Evolutionary conservation across 129 eudicot species (phyloP).

Genomic region (Escallonia rubra): DNA sequence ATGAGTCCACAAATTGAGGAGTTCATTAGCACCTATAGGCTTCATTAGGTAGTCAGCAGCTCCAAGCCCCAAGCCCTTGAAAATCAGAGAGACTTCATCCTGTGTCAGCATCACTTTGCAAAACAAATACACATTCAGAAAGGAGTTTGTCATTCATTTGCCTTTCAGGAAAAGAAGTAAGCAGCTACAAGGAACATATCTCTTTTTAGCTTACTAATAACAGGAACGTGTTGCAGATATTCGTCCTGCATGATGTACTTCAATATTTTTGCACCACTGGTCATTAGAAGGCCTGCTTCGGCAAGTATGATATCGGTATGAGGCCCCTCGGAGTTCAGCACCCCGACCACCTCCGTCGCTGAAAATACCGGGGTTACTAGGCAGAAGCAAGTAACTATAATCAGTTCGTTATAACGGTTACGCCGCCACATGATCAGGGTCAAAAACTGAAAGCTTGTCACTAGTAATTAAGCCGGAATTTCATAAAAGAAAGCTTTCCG

Average conservation of each 20-base stretch:
- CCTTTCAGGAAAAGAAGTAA: background rate
- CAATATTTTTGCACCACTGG: constrained; percentile 77
- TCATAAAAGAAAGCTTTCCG: too few relatives aligned
- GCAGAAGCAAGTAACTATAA: constrained; percentile 13
- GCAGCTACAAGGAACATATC: background rate
- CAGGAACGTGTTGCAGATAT: constrained; percentile 75
- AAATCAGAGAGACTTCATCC: constrained; percentile 87
- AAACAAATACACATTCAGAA: background rate
- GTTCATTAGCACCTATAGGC: constrained; percentile 89
- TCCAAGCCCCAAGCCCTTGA: constrained; percentile 89
- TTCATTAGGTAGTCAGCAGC: constrained; percentile 99
- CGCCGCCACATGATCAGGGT: too few relatives aligned
- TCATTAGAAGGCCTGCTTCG: constrained; percentile 87
- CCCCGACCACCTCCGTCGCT: constrained; percentile 91
- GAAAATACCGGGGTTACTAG: constrained; percentile 85
- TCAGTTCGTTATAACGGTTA: background rate
- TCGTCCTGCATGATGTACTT: constrained; percentile 80
- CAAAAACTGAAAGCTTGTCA: too few relatives aligned
- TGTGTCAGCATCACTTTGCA: constrained; percentile 88
- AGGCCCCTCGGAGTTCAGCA: constrained; percentile 91
- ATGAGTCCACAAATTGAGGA: constrained; percentile 95
- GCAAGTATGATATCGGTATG: constrained; percentile 81
- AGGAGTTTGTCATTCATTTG: background rate
- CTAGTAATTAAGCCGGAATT: too few relatives aligned
- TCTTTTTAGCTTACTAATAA: constrained; percentile 66